Evolutionary conservation across 192 early-diverging fungal species (phyloP), one percentile per base, ranked within the genome.

Genomic region (Linnemannia hyalina): DNA sequence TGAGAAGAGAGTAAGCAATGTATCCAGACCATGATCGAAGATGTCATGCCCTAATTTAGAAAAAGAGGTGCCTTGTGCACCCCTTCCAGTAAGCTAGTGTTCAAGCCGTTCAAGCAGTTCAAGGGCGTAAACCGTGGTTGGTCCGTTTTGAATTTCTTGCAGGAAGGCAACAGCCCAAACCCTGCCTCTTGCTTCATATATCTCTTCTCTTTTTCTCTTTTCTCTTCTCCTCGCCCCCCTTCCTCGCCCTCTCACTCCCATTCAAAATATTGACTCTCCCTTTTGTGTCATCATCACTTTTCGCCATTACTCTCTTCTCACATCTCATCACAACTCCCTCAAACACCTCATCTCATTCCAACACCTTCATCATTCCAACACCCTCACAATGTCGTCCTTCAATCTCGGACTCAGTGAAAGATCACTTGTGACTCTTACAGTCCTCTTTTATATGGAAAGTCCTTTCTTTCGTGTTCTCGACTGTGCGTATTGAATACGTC

Each of bases 371-470:
- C 23, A 44, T 26, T 23, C 32, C 42, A 13, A 13, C 26, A 11
- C 26, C 13, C 13, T 55, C 42, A 29, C 2, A 20, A 40, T 73
- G 42, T 0, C 49, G 5, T 36, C 47, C 49, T 54, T 36, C 42
- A 86, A 76, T 52, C 70, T 80, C 0, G 83, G 83, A 32, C 78
- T 86, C 63, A 80, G 69, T 11, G 83, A 86, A 71, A 82, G 88
- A 32, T 55, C 80, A 41, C 77, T 77, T 15, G 88, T 89, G 26
- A 79, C 80, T 20, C 75, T 78, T 41, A 75, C 84, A 3, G 88
- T 90, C 16, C 68, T 77, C 22, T 90, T 90, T 26, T 90, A 90
- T 26, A 49, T 65, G 26, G n/a, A 9, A 29, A 4, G 38, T 40
- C 6, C 6, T 40, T 40, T 40, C 38, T 40, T 40, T 40, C 38